These are phyloP conservation scores for Gymnopilus dilepis DNA, from an alignment of 768 basidiomycete genomes.

Conservation along the genomic window DNA sequence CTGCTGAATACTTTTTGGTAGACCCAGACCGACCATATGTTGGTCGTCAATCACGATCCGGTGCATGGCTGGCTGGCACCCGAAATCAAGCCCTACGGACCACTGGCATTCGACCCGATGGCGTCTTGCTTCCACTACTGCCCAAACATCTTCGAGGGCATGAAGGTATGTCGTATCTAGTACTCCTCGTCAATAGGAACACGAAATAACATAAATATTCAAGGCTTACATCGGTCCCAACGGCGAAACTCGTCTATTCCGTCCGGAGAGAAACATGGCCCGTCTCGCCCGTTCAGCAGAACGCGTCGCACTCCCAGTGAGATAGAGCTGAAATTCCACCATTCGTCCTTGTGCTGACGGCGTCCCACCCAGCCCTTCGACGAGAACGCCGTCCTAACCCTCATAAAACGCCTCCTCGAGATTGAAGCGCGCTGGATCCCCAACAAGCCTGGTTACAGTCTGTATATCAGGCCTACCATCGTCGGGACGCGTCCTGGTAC, in stretches of 20 bases:
- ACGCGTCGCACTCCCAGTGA: slow-evolving; percentile 74
- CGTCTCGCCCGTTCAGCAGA: slow-evolving; percentile 73
- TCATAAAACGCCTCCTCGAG: slow-evolving; percentile 76
- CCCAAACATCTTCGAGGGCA: slow-evolving; percentile 85
- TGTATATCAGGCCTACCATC: slow-evolving; percentile 87
- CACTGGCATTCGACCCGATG: too few relatives aligned
- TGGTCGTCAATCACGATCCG: slow-evolving; percentile 65
- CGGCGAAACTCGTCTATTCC: slow-evolving; percentile 80
- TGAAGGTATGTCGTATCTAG: slow-evolving; percentile 55
- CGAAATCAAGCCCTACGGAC: too few relatives aligned
- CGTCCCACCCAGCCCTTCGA: slow-evolving; percentile 63
- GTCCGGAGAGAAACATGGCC: slow-evolving; percentile 85
- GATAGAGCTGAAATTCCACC: slow-evolving; percentile 21
- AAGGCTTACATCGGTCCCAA: too few relatives aligned
- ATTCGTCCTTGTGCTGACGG: neutral
- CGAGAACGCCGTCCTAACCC: slow-evolving; percentile 64
- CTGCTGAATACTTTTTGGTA: slow-evolving; percentile 26
- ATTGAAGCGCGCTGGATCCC: slow-evolving; percentile 89
- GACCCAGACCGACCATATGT: slow-evolving; percentile 83
- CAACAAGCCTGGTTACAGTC: slow-evolving; percentile 66
- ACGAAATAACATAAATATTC: too few relatives aligned
- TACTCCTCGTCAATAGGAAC: neutral
- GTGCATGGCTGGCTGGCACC: slow-evolving; percentile 68
- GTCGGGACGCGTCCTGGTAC: slow-evolving; percentile 55
- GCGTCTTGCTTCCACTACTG: too few relatives aligned